phyloP scores from a whole-genome alignment of 2,329 filamentous ascomycete species.

The Tolypocladium capitatum region DNA sequence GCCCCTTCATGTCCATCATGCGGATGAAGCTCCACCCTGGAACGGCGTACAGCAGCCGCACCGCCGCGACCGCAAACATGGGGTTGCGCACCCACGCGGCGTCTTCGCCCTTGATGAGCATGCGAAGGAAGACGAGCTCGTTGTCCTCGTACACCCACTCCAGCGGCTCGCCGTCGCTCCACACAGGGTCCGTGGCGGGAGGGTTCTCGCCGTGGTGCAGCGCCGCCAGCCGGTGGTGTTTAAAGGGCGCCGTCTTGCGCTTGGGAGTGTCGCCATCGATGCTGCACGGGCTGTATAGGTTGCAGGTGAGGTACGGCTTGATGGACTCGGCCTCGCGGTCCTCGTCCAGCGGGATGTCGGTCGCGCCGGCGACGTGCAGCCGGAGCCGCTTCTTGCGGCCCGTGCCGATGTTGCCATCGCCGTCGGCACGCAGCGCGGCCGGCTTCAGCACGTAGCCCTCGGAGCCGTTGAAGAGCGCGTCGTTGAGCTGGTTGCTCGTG shows the following conservation, averaged over 20 bases:
- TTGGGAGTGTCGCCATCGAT: slow-evolving; percentile 37
- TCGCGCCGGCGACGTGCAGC: slow-evolving; percentile 49
- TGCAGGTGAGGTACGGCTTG: slow-evolving; percentile 53
- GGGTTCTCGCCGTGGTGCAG: slow-evolving; percentile 46
- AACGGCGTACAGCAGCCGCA: slow-evolving; percentile 43
- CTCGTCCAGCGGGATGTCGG: slow-evolving; percentile 41
- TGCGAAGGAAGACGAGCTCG: slow-evolving; percentile 49
- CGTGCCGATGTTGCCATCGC: slow-evolving; percentile 33
- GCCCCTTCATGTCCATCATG: slow-evolving; percentile 51
- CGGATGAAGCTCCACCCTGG: slow-evolving; percentile 50
- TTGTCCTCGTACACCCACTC: slow-evolving; percentile 59
- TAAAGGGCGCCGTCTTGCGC: slow-evolving; percentile 27
- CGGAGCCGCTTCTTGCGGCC: slow-evolving; percentile 35
- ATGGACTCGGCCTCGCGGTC: slow-evolving; percentile 38
- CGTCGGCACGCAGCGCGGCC: slow-evolving; percentile 40
- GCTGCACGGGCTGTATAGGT: slow-evolving; percentile 44
- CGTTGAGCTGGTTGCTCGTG: slow-evolving; percentile 52
- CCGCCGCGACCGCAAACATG: slow-evolving; percentile 44
- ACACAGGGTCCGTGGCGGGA: slow-evolving; percentile 45
- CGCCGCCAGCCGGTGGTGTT: slow-evolving; percentile 42
- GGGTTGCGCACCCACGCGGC: slow-evolving; percentile 47
- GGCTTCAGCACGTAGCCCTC: slow-evolving; percentile 56
- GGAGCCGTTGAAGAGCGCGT: slow-evolving; percentile 51
- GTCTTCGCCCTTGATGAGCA: slow-evolving; percentile 56
- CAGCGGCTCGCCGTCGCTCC: slow-evolving; percentile 52